Base-by-base conservation (phyloP, 148 eudicot genomes). In the Pouteria glomerata region DNA sequence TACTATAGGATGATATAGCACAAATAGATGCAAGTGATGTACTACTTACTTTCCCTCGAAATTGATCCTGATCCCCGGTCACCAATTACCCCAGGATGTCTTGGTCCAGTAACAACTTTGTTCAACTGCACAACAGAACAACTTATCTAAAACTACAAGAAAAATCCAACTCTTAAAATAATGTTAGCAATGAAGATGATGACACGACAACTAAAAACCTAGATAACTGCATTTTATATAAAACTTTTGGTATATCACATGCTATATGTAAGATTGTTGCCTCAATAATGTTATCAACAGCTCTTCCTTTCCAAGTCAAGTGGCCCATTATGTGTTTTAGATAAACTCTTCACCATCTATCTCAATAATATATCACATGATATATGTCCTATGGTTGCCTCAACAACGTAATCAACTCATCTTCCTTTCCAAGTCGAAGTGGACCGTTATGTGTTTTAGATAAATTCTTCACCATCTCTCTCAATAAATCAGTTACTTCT, bases 31-130 rank as follows among this genome's bases (percentile, higher is more conserved):
- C 35, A 60, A 60, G 27, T 45, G 29, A 66, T 51, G 53, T n/a
- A n/a, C n/a, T 56, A 84, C 98, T 91, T 76, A 95, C 99, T 95
- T 84, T 87, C 99, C 82, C 99, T 89, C 10, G 97, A 94, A 85
- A 94, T 85, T 68, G 98, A 90, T 75, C 97, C 97, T 77, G 99
- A 95, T 76, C 97, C 93, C 59, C 96, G 88, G 70, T 95, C 99
- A 51, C 99, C 99, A 81, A 95, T 95, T 69, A 95, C 96, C 41
- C 99, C 99, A 64, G 93, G 97, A 85, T 85, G 89, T 79, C 86
- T 82, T 77, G 99, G 96, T 76, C 99, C 99, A 24, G 90, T 79
- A 70, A 95, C 99, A 77, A 57, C 83, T 81, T 85, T 86, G 87
- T 91, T 91, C 76, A 95, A 81, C 99, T 95, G 96, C 77, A 59